Conservation (phyloP, 2,329 filamentous ascomycete genomes). For the Gyromitra esculenta region DNA sequence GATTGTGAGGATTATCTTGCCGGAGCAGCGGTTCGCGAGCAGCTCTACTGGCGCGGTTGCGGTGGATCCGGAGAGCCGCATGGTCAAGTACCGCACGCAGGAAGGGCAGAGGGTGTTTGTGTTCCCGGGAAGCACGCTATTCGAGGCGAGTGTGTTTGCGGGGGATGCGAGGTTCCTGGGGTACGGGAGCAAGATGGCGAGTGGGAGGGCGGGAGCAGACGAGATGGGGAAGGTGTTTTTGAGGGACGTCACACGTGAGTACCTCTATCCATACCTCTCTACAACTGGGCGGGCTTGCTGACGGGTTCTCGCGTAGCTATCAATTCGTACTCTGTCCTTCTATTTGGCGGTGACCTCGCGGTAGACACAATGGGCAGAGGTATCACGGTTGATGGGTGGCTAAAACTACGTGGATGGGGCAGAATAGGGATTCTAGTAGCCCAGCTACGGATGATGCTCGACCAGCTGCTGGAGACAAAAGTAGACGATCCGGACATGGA, state of each 20-base stretch:
- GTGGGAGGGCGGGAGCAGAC: conserved; percentile 26
- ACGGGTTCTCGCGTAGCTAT: conserved; percentile 68
- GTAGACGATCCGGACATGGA: conserved; percentile 75
- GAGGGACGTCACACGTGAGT: conserved; percentile 85
- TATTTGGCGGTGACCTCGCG: conserved; percentile 85
- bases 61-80: conserved; percentile 88
- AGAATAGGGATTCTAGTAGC: conserved; percentile 90
- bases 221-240: conserved; percentile 78
- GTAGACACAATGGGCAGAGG: conserved; percentile 89
- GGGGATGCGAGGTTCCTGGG: conserved; percentile 77
- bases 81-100: conserved; percentile 91
- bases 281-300: conserved; percentile 3
- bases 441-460: conserved; percentile 83
- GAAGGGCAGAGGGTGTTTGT: conserved; percentile 90
- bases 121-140: conserved; percentile 87
- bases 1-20: conserved; percentile 89
- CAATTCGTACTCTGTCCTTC: conserved; percentile 84
- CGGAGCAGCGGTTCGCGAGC: conserved; percentile 92
- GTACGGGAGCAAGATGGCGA: conserved; percentile 32
- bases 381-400: conserved; percentile 90
- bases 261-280: background rate
- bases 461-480: conserved; percentile 81
- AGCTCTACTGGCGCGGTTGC: conserved; percentile 90
- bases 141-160: conserved; percentile 81
- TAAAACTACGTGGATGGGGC: conserved; percentile 87